These are phyloP conservation scores for Tympanopsis confertula DNA, from an alignment of 2,329 filamentous ascomycete species.

Conservation along the genomic window DNA sequence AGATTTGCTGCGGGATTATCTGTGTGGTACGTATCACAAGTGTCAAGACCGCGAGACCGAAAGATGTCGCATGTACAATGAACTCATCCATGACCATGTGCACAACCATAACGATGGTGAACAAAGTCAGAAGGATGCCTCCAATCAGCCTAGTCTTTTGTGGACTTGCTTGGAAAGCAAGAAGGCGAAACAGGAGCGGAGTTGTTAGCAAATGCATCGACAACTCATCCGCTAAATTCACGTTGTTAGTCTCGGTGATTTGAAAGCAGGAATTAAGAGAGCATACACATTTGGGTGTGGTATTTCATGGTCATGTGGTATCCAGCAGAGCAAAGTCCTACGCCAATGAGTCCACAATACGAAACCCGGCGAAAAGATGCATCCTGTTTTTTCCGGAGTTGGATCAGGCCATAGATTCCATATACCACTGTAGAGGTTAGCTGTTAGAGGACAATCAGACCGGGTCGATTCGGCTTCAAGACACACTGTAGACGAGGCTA, in stretches of 20 bases:
- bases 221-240: constrained; percentile 24
- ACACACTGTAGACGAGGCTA: constrained; percentile 17
- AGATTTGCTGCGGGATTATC: constrained; percentile 18
- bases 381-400: constrained; percentile 9
- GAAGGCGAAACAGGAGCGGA: constrained; percentile 24
- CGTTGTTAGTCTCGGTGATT: constrained; percentile 5
- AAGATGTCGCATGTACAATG: constrained; percentile 21
- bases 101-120: constrained; percentile 22
- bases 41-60: constrained; percentile 19
- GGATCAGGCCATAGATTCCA: constrained; percentile 22
- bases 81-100: constrained; percentile 31
- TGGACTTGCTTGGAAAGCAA: constrained; percentile 18
- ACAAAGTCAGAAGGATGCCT: constrained; percentile 9
- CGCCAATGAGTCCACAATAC: constrained; percentile 24
- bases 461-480: constrained; percentile 4
- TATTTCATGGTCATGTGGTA: constrained; percentile 22
- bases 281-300: constrained; percentile 21
- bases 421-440: constrained; percentile 15
- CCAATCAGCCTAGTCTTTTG: constrained; percentile 11
- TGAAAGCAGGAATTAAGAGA: neutral
- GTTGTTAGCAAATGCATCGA: constrained; percentile 29
- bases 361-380: constrained; percentile 16
- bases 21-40: constrained; percentile 16
- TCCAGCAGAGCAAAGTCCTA: constrained; percentile 16
- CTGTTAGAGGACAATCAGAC: neutral